Evolutionary conservation across 495 filamentous ascomycete genomes (phyloP), one percentile per base, ranked within the genome.

Genomic region (Acidiella bohemica): DNA sequence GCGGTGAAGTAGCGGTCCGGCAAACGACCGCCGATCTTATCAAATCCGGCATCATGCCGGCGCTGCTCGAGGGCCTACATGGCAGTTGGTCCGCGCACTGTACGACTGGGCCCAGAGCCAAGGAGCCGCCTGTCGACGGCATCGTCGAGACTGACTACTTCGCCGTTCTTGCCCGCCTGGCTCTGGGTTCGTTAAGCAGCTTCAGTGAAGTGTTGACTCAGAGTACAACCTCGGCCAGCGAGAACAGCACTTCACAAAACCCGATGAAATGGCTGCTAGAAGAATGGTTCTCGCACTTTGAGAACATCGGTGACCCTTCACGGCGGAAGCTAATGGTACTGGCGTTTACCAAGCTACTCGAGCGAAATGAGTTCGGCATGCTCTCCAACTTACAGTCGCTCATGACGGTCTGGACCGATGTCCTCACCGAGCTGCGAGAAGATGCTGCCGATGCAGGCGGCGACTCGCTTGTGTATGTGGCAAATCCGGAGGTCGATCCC

Each of bases 211-310:
- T 59, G 8, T 60, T 64, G 0, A 25, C 23, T 25, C 46, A 13
- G 24, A 41, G 20, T n/a, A 37, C 12, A 7, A 8, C 9, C 5
- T 9, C 13, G 14, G 22, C 5, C 6, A 4, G 5, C 17, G 14
- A 22, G 7, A 23, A n/a, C 10, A 21, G 2, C 13, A 10, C 34
- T 3, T 26, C 45, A 5, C 68, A 76, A 25, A 63, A 70, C 19
- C 71, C 68, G 46, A 59, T 78, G 29, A 56, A 62, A 13, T 93
- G 85, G 86, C 65, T 96, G 21, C 59, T 84, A 28, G 65, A 69
- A 0, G 85, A 92, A 58, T 97, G 90, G 90, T 93, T 95, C 61
- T 59, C 61, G 25, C 79, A 87, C 50, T 83, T 92, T 50, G 82
- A 90, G 51, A 78, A 73, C 55, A 84, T 92, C 57, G 76, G 72